A percentile compares a stretch with the other conserved stretches of the same genome.
phyloP scores from a whole-genome alignment of 2,329 filamentous ascomycete species.

The Ophiosphaerella korrae region DNA sequence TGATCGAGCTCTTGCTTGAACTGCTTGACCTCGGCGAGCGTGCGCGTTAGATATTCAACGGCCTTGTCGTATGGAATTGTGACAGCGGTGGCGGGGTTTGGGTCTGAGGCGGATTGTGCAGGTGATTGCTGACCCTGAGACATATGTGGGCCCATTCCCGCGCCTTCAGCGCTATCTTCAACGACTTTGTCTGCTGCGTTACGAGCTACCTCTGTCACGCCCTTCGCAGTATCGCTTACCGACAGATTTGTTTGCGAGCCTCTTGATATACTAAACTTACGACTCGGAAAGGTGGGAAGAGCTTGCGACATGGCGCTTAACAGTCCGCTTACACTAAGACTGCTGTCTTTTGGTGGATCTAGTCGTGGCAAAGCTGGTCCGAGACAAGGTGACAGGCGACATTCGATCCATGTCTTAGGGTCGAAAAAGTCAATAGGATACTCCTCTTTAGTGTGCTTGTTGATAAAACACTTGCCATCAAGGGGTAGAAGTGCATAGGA shows the following conservation, averaged over 20 bases:
- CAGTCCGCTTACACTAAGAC: constrained; percentile 51
- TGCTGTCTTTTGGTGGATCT: constrained; percentile 36
- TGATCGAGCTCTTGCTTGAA: constrained; percentile 80
- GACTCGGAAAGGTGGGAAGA: constrained; percentile 46
- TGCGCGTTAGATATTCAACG: constrained; percentile 73
- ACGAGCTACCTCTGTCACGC: constrained; percentile 26
- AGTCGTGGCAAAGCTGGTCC: constrained; percentile 67
- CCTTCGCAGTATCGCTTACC: constrained; percentile 12
- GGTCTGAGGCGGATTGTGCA: constrained; percentile 26
- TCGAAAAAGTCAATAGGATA: constrained; percentile 87
- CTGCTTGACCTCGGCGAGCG: constrained; percentile 69
- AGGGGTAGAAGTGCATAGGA: constrained; percentile 85
- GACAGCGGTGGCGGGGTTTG: constrained; percentile 46
- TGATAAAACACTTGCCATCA: constrained; percentile 84
- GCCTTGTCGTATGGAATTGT: constrained; percentile 62
- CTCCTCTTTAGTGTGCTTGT: constrained; percentile 78
- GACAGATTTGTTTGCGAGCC: constrained; percentile 13
- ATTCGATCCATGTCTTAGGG: constrained; percentile 76
- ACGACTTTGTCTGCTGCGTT: constrained; percentile 33
- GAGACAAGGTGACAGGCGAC: constrained; percentile 78
- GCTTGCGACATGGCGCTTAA: constrained; percentile 56
- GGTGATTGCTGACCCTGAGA: constrained; percentile 37
- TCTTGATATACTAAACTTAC: constrained; percentile 48
- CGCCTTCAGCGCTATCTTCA: constrained; percentile 34
- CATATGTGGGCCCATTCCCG: constrained; percentile 57